Conservation (phyloP, 345 rosid genomes). For the Corchorus olitorius region DNA sequence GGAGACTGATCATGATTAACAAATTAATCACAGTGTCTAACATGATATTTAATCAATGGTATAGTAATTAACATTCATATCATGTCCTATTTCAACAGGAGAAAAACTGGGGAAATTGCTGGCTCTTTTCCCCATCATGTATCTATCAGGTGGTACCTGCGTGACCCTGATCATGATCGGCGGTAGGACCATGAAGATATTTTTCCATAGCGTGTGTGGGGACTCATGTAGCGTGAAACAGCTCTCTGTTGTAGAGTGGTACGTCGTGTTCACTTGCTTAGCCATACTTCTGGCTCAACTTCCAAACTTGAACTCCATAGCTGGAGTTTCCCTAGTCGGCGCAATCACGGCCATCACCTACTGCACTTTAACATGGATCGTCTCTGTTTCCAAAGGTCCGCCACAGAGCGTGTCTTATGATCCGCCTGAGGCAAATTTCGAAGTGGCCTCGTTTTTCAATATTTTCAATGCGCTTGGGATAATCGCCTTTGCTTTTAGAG, state of each 20-base stretch:
- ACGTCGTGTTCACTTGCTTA: conserved; percentile 45
- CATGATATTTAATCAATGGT: too few species aligned
- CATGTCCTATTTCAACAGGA: conserved; percentile 31
- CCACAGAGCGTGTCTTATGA: conserved; percentile 36
- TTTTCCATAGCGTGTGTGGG: conserved; percentile 43
- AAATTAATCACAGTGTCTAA: not conserved
- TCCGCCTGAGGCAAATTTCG: conserved; percentile 26
- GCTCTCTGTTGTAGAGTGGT: conserved; percentile 45
- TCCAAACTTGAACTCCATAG: conserved; percentile 66
- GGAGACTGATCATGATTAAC: too few species aligned
- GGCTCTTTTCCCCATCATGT: conserved; percentile 60
- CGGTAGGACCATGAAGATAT: conserved; percentile 47
- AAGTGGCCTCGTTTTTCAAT: conserved; percentile 23
- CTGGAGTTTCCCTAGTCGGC: conserved; percentile 60
- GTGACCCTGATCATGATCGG: conserved; percentile 57
- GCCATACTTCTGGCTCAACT: conserved; percentile 55
- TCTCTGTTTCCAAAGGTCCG: conserved; percentile 33
- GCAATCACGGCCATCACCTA: conserved; percentile 59
- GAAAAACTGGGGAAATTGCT: conserved; percentile 53
- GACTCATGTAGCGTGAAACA: conserved; percentile 29
- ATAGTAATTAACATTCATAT: not conserved
- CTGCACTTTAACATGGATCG: conserved; percentile 51
- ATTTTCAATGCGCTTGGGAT: conserved; percentile 52
- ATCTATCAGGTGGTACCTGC: conserved; percentile 63
- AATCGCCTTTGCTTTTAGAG: conserved; percentile 62